Conservation (phyloP, 768 basidiomycete genomes). For the Candolleomyces aberdarensis region DNA sequence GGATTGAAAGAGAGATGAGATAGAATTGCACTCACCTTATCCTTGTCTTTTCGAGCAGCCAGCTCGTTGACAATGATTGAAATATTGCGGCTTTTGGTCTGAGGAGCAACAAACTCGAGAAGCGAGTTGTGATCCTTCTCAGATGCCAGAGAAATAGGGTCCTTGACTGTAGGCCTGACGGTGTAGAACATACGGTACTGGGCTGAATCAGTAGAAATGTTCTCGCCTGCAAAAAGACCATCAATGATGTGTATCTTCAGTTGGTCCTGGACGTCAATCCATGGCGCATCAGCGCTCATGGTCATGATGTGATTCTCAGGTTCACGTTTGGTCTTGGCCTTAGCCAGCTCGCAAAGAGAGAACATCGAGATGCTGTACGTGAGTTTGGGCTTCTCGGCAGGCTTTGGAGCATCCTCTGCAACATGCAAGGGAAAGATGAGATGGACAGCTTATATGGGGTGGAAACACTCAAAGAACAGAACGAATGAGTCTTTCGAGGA, state of each 20-base stretch:
- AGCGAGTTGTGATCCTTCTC: not conserved
- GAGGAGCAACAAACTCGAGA: not conserved
- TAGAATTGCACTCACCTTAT: not conserved
- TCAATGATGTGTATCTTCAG: not conserved
- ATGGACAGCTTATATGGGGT: not conserved
- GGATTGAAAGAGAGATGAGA: not conserved
- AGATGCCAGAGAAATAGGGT: not conserved
- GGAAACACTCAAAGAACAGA: not conserved
- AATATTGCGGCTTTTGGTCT: not conserved
- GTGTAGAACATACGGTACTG: not conserved
- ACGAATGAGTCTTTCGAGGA: not conserved
- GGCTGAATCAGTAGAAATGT: not conserved
- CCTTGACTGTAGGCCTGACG: not conserved
- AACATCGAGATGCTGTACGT: not conserved
- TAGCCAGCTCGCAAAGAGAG: not conserved
- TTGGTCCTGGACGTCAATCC: not conserved
- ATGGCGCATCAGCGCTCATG: not conserved
- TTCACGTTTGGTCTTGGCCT: not conserved
- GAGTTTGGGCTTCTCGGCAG: not conserved
- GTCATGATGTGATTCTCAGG: not conserved
- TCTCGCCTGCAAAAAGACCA: not conserved
- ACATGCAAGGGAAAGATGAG: not conserved
- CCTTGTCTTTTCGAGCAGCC: not conserved
- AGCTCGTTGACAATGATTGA: not conserved
- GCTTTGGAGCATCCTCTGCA: not conserved